phyloP scores from a whole-genome alignment of 2,329 filamentous ascomycete species.

The Cadophora sp. region DNA sequence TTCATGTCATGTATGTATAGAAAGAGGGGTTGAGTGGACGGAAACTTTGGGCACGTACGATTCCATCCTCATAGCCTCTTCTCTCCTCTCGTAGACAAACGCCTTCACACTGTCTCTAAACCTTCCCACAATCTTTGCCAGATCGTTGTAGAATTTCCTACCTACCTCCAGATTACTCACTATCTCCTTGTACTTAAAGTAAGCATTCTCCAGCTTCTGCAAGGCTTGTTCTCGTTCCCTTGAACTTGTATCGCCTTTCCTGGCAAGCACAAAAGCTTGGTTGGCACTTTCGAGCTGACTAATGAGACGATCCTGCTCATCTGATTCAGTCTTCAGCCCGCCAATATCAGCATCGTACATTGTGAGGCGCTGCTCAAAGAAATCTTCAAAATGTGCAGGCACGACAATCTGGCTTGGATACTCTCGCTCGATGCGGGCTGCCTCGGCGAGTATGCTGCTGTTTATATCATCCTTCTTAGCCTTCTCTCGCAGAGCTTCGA shows the following conservation, averaged over 20 bases:
- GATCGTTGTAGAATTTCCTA: conserved; percentile 95
- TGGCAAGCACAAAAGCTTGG: conserved; percentile 75
- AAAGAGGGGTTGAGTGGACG: background rate
- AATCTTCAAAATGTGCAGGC: conserved; percentile 87
- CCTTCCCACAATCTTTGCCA: conserved; percentile 83
- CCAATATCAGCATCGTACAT: conserved; percentile 82
- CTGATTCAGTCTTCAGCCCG: conserved; percentile 71
- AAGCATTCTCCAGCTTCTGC: conserved; percentile 88
- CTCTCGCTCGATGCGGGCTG: conserved; percentile 82
- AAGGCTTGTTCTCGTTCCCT: conserved; percentile 84
- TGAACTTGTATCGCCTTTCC: conserved; percentile 62
- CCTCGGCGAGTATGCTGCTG: conserved; percentile 80
- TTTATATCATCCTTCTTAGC: conserved; percentile 89
- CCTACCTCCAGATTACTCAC: conserved; percentile 90
- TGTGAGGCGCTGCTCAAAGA: conserved; percentile 84
- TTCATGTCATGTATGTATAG: background rate
- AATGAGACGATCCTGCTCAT: conserved; percentile 77
- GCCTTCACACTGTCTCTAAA: conserved; percentile 82
- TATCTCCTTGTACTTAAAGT: conserved; percentile 96
- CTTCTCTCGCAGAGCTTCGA: conserved; percentile 80
- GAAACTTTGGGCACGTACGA: conserved; percentile 57
- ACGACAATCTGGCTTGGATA: conserved; percentile 86
- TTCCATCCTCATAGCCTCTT: conserved; percentile 81
- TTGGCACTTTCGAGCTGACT: conserved; percentile 77
- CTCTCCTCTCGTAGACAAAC: conserved; percentile 81